These are phyloP conservation scores for Tothia fuscella DNA, from an alignment of 2,329 filamentous ascomycete genomes.

Conservation along the genomic window DNA sequence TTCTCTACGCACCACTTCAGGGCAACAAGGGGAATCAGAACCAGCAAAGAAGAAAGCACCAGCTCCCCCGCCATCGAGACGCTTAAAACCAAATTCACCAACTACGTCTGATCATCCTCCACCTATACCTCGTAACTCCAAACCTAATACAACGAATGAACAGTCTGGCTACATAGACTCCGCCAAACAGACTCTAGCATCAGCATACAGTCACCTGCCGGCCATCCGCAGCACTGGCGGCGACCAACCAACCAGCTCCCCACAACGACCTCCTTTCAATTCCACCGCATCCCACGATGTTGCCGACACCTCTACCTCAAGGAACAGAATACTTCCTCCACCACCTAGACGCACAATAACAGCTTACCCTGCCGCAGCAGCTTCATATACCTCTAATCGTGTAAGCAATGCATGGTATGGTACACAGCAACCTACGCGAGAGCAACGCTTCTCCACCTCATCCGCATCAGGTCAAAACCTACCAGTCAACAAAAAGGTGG, in stretches of 20 bases:
- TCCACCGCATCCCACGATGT: neutral
- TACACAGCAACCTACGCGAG: too few relatives aligned
- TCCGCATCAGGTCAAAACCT: constrained; percentile 12
- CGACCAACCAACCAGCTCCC: neutral
- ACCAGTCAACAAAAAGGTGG: constrained; percentile 52
- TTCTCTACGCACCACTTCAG: constrained; percentile 28
- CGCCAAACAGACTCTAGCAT: constrained; percentile 27
- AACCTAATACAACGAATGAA: constrained; percentile 21
- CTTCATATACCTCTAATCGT: constrained; percentile 26
- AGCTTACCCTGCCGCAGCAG: constrained; percentile 26
- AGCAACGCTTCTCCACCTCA: too few relatives aligned
- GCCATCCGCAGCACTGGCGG: constrained; percentile 2
- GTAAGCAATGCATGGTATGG: constrained; percentile 16
- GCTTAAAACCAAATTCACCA: constrained; percentile 13
- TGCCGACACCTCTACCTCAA: constrained; percentile 13
- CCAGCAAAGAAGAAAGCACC: constrained; percentile 14
- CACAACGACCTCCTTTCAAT: neutral
- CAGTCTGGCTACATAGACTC: constrained; percentile 25
- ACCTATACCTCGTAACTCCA: constrained; percentile 18
- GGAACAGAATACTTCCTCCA: constrained; percentile 21
- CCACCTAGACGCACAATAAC: constrained; percentile 26
- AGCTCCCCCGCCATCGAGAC: constrained; percentile 20
- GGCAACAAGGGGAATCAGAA: constrained; percentile 12
- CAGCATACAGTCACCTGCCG: constrained; percentile 29
- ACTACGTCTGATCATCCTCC: constrained; percentile 15